Base-by-base conservation (phyloP, 1,284 basidiomycete species). In the Irpex sp. region DNA sequence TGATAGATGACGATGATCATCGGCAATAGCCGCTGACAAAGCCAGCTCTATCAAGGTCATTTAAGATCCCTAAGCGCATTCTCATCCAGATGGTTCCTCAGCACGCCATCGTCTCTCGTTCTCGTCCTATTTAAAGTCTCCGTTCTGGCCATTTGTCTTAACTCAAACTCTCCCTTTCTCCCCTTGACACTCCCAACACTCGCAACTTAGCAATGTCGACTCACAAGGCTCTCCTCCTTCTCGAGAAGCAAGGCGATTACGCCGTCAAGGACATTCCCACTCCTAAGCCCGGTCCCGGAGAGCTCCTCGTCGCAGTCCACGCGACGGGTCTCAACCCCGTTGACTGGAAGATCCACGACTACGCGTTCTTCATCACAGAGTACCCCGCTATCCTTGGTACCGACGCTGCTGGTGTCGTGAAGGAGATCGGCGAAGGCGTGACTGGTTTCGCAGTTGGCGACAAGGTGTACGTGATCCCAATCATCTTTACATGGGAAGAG, bases 351-450 rank as follows among this genome's bases (percentile, higher is more conserved):
- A 69, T 76, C 46, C 75, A 67, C 53, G 74, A 69, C 0, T 63
- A 68, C 37, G 69, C 26, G 4, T 15, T 73, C 59, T 65, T 74
- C 39, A 68, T 72, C 39, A 69, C 70, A 36, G 43, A 46, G n/a
- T 79, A 74, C 59, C 77, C 83, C 11, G 75, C 78, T 8, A 73
- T 83, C 2, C 71, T 83, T 5, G 87, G 88, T 8, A 78, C 74
- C 15, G 88, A 89, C 68, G 79, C 79, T 59, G 79, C 81, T 51
- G 87, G 88, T 7, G 74, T 79, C 3, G 80, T 88, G n/a, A 79
- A 79, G 36, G 75, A 77, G 55, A 71, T 87, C 49, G 86, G 85
- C 5, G 75, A 78, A 59, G 81, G 78, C 0, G 83, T 87, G 15
- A 75, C 75, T 1, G 69, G 74, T 53, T 78, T 87, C 69, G 71